Evolutionary conservation across 108 stramenopile species (phyloP).

Genomic region (Chaetoceros tenuissimus): DNA sequence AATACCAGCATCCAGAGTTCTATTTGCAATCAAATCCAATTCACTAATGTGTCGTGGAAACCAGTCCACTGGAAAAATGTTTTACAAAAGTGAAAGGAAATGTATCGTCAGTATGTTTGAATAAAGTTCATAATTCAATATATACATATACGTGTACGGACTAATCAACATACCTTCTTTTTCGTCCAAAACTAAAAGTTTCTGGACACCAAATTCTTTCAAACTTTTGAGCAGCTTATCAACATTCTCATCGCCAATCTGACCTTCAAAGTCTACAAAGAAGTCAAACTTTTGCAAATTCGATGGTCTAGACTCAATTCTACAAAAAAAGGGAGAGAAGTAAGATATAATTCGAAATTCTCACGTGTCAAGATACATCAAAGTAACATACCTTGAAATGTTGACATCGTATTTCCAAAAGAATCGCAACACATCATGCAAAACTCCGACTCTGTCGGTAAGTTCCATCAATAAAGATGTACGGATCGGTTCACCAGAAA

Average conservation of each 20-base stretch:
- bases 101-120: neutral
- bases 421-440: conserved; percentile 79
- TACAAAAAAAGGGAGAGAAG: too few species aligned
- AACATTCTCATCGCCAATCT: conserved; percentile 40
- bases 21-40: conserved; percentile 83
- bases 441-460: conserved; percentile 74
- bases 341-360: too few species aligned
- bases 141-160: neutral
- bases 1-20: conserved; percentile 76
- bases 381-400: too few species aligned
- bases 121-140: neutral
- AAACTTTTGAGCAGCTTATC: conserved; percentile 46
- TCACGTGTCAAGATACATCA: too few species aligned
- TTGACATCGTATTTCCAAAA: conserved; percentile 94
- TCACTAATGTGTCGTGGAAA: conserved; percentile 90
- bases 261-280: conserved; percentile 74
- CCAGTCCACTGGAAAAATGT: conserved; percentile 56
- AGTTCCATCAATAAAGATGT: conserved; percentile 85
- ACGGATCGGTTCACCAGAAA: conserved; percentile 23
- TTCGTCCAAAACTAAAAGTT: conserved; percentile 73
- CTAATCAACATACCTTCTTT: conserved; percentile 56
- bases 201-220: conserved; percentile 40
- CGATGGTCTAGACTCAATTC: conserved; percentile 82
- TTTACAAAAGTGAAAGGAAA: neutral
- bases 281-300: conserved; percentile 56